These are phyloP conservation scores for Sophora flavescens DNA, from an alignment of 306 rosid genomes.

Conservation along the genomic window DNA sequence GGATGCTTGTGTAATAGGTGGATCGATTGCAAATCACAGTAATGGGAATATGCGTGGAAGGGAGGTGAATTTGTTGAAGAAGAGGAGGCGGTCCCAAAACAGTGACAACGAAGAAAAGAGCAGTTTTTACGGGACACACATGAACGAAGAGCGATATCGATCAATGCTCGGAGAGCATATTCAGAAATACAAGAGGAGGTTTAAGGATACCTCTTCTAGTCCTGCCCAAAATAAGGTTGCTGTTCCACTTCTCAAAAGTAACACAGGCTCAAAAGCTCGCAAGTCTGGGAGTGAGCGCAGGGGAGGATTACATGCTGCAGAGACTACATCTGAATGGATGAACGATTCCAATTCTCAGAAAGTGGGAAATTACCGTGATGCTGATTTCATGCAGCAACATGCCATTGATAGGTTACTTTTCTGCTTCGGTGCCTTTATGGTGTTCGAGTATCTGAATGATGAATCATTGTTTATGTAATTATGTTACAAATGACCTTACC, in stretches of 20 bases:
- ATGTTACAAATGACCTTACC: constrained; percentile 6
- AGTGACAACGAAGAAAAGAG: constrained; percentile 78
- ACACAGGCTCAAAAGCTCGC: constrained; percentile 60
- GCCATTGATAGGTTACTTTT: constrained; percentile 69
- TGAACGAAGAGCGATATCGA: constrained; percentile 85
- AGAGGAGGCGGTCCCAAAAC: constrained; percentile 67
- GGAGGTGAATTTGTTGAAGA: constrained; percentile 65
- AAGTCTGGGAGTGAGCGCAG: constrained; percentile 69
- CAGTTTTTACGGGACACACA: constrained; percentile 57
- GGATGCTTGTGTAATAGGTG: constrained; percentile 61
- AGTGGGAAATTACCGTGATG: constrained; percentile 62
- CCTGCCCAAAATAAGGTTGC: constrained; percentile 63
- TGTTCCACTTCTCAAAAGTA: constrained; percentile 57
- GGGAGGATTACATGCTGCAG: constrained; percentile 66
- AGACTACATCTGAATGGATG: constrained; percentile 72
- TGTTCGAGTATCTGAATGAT: constrained; percentile 9
- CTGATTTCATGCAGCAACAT: constrained; percentile 52
- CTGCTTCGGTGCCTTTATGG: constrained; percentile 44
- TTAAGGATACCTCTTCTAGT: constrained; percentile 70
- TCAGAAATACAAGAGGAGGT: constrained; percentile 87
- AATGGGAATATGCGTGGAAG: constrained; percentile 72
- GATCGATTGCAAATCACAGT: constrained; percentile 56
- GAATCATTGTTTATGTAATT: constrained; percentile 14
- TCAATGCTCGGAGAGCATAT: constrained; percentile 97
- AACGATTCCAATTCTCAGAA: constrained; percentile 65